These are phyloP conservation scores for Aspergillus sp. DNA, from an alignment of 2,329 filamentous ascomycete species.

Conservation along the genomic window DNA sequence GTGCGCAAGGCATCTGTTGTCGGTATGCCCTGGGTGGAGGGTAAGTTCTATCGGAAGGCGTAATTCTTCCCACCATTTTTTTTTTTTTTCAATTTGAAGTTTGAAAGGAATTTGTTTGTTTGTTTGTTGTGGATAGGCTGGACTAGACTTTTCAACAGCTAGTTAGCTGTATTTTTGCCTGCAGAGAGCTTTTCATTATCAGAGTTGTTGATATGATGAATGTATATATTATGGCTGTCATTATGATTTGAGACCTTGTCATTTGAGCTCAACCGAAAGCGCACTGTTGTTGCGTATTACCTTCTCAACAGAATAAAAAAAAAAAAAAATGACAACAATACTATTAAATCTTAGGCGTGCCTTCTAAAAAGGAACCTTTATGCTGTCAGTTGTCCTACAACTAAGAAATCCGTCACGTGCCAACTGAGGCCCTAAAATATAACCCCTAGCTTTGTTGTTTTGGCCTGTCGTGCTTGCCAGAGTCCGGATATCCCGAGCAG, in stretches of 20 bases:
- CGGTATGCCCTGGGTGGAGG: constrained; percentile 86
- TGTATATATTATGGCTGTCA: background rate
- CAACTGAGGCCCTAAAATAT: background rate
- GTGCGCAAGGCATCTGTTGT: constrained; percentile 71
- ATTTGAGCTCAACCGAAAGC: background rate
- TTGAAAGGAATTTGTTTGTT: background rate
- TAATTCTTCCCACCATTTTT: background rate
- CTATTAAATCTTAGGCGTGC: background rate
- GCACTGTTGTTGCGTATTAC: background rate
- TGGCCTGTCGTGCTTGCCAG: too few relatives aligned
- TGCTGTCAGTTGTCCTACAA: too few relatives aligned
- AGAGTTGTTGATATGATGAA: background rate
- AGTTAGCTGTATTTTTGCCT: background rate
- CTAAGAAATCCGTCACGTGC: background rate
- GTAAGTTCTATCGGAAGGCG: constrained; percentile 65
- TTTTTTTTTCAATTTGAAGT: background rate
- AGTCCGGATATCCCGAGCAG: too few relatives aligned
- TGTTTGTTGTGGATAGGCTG: background rate
- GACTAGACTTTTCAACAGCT: background rate
- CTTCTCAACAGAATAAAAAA: background rate
- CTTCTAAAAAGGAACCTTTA: background rate
- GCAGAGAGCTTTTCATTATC: background rate
- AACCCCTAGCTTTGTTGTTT: too few relatives aligned
- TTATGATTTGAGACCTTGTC: background rate
- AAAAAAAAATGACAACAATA: background rate